phyloP scores from a whole-genome alignment of 371 early-diverging fungal genomes.

The Mortierella polycephala region DNA sequence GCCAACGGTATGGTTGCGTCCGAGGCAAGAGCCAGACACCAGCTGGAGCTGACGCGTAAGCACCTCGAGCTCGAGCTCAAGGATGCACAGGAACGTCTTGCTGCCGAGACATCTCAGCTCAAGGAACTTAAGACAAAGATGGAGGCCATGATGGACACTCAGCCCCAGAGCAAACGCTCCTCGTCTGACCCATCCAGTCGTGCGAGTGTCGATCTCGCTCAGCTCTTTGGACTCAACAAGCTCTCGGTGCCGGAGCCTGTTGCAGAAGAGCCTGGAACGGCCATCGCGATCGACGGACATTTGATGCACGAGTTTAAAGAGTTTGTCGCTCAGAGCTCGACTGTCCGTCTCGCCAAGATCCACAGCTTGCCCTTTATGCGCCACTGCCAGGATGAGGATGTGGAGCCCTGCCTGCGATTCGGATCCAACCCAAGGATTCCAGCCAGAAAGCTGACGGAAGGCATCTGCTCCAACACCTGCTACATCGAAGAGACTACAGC shows the following conservation, averaged over 20 bases:
- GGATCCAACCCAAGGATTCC: constrained; percentile 87
- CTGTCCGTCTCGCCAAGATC: constrained; percentile 73
- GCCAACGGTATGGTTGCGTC: constrained; percentile 93
- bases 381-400: constrained; percentile 86
- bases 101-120: constrained; percentile 78
- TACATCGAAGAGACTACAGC: constrained; percentile 75
- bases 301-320: constrained; percentile 83
- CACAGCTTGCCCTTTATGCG: constrained; percentile 84
- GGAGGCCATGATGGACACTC: constrained; percentile 60
- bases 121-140: constrained; percentile 76
- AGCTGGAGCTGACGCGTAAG: constrained; percentile 65
- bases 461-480: constrained; percentile 84
- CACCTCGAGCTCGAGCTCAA: constrained; percentile 70
- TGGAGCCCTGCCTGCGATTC: constrained; percentile 90
- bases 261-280: constrained; percentile 37
- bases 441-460: constrained; percentile 85
- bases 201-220: constrained; percentile 45
- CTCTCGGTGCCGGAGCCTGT: constrained; percentile 31
- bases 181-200: constrained; percentile 52
- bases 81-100: constrained; percentile 74
- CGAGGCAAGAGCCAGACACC: constrained; percentile 76
- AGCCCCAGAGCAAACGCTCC: constrained; percentile 55
- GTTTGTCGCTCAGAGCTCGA: constrained; percentile 73
- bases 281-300: constrained; percentile 67
- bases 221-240: constrained; percentile 53